Conservation (phyloP, 1,284 basidiomycete species). For the Rhodofomes roseus region DNA sequence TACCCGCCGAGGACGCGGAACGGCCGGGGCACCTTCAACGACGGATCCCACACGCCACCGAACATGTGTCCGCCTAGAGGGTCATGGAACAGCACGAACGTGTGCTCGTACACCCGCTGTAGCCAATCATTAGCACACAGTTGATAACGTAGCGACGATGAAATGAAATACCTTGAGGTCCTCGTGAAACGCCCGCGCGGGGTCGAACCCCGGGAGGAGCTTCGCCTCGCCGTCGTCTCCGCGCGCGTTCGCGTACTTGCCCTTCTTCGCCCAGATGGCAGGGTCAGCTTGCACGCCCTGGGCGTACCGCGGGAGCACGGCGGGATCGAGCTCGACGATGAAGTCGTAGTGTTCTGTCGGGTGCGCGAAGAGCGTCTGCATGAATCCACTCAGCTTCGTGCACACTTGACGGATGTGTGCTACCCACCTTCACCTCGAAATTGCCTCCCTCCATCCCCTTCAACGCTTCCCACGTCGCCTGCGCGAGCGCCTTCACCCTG, state of each 20-base stretch:
- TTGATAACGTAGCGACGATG: neutral
- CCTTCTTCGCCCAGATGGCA: constrained; percentile 38
- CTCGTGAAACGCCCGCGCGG: constrained; percentile 62
- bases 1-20: constrained; percentile 87
- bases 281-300: constrained; percentile 58
- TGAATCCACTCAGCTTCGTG: neutral
- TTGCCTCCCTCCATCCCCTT: constrained; percentile 42
- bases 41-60: constrained; percentile 87
- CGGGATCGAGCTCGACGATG: constrained; percentile 70
- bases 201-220: constrained; percentile 76
- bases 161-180: constrained; percentile 59
- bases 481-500: constrained; percentile 68
- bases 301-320: constrained; percentile 68
- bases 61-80: constrained; percentile 75
- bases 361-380: constrained; percentile 78
- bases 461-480: constrained; percentile 59
- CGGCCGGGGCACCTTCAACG: constrained; percentile 47
- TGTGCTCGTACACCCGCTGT: constrained; percentile 75
- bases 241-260: constrained; percentile 46
- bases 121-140: neutral
- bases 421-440: constrained; percentile 50
- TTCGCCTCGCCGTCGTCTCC: constrained; percentile 20
- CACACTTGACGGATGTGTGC: neutral
- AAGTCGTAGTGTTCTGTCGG: constrained; percentile 86
- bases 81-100: constrained; percentile 86